These are phyloP conservation scores for Primulina eburnea DNA, from an alignment of 257 asterid genomes.

Conservation along the genomic window DNA sequence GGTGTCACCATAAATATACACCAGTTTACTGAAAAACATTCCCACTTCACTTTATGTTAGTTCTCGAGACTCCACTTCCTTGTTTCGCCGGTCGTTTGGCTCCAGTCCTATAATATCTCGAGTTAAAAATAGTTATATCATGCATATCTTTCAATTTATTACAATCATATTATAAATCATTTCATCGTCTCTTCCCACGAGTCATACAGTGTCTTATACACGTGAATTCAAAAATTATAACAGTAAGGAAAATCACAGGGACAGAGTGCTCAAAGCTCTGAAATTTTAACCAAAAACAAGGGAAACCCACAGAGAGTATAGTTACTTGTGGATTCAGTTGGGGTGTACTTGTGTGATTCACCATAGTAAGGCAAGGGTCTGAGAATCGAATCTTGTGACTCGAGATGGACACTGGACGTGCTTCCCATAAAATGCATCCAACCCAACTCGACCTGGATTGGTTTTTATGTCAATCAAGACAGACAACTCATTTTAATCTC, in stretches of 20 bases:
- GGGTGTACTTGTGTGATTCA: no score
- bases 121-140: no score
- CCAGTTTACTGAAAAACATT: not conserved
- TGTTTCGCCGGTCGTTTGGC: no score
- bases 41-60: not conserved
- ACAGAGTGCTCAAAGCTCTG: no score
- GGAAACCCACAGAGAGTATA: not conserved
- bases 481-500: not conserved
- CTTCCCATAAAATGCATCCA: no score
- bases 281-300: not conserved
- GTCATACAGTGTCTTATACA: not conserved
- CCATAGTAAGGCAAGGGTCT: no score
- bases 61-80: not conserved
- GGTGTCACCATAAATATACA: not conserved
- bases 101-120: no score
- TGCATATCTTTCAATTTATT: no score
- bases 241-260: not conserved
- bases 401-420: not conserved
- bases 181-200: no score
- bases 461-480: not conserved
- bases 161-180: no score
- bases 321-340: no score
- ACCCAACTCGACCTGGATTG: not conserved
- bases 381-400: not conserved
- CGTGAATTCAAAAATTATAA: no score